Base-by-base conservation (phyloP, 768 basidiomycete species). In the Boletus tylopilopsis region DNA sequence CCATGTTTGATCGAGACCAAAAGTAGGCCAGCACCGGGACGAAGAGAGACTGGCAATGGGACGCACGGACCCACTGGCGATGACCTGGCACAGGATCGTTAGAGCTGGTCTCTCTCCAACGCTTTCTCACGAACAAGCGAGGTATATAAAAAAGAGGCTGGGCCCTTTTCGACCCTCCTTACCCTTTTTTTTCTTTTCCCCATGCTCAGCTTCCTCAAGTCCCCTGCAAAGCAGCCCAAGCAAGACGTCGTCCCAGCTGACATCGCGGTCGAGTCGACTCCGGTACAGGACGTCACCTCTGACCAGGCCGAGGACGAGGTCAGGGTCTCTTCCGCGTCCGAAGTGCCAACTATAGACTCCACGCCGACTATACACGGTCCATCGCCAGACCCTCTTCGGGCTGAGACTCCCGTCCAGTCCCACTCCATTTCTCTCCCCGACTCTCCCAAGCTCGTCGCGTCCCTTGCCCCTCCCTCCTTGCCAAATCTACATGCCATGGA, bases 51-150 rank as follows among this genome's bases (percentile, higher is more conserved):
- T 30, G 29, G 0, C 29, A 30, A 34, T 7, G 38, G 18, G 3
- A 24, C 18, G 34, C 32, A 12, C 39, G 37, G 27, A 27, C 13
- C 5, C 6, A 24, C 18, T 7, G 10, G 15, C 29, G 16, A 6
- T 6, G 35, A 21, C 13, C 35, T 46, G 42, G 39, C 39, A 41
- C 4, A 6, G 10, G 40, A 13, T 9, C 16, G 29, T 12, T 12
- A 12, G 29, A 34, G 15, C n/a, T 34, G 15, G 15, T 18, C 33
- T 34, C 33, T 18, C 33, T 33, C n/a, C 33, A 34, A 30, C 29
- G 29, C n/a, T 56, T 67, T 66, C 66, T 66, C 66, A 65, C 66
- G 64, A 43, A 33, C 41, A 56, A 64, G 55, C 55, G 62, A 51
- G 50, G 65, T 64, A 63, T 65, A 61, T 62, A 64, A 68, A 62